Percentiles rank a stretch among this genome's conserved stretches.
Evolutionary conservation across 352 stramenopile genomes (phyloP).

Genomic region (Globisporangium nunn): DNA sequence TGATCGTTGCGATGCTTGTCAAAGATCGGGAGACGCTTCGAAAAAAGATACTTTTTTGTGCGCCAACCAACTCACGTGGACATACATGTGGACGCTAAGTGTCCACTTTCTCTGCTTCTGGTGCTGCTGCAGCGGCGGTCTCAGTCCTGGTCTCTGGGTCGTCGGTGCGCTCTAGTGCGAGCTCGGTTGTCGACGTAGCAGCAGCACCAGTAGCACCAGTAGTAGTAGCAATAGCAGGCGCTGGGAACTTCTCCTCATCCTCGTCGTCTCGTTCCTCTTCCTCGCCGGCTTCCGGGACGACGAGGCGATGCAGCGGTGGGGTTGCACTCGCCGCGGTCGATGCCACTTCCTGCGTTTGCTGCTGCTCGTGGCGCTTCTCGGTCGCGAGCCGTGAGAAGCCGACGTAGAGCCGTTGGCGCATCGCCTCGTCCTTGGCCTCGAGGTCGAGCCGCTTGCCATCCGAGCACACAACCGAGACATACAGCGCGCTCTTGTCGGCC

Average conservation of each 20-base stretch:
- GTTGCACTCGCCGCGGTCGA: background rate
- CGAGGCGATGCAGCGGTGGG: background rate
- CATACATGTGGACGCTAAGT: no score
- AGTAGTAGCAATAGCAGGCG: background rate
- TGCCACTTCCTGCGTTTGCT: background rate
- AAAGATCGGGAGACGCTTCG: background rate
- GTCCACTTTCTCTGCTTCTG: no score
- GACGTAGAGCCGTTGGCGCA: conserved; percentile 35
- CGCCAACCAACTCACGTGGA: background rate
- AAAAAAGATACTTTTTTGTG: background rate
- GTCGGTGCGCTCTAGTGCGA: background rate
- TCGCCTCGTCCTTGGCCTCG: conserved; percentile 38
- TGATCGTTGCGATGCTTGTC: no score
- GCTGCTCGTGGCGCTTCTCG: conserved; percentile 29
- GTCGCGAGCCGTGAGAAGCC: conserved; percentile 41
- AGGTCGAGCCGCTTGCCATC: conserved; percentile 47
- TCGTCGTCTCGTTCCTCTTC: background rate
- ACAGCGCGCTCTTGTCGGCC: conserved; percentile 24
- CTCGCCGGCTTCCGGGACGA: background rate
- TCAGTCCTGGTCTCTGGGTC: background rate
- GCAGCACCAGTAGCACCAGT: background rate
- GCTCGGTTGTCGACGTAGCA: background rate
- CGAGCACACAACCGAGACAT: conserved; percentile 37
- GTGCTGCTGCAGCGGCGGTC: no score
- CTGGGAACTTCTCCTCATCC: background rate